Evolutionary conservation across 306 rosid genomes (phyloP).

Genomic region (Dryas octopetala): DNA sequence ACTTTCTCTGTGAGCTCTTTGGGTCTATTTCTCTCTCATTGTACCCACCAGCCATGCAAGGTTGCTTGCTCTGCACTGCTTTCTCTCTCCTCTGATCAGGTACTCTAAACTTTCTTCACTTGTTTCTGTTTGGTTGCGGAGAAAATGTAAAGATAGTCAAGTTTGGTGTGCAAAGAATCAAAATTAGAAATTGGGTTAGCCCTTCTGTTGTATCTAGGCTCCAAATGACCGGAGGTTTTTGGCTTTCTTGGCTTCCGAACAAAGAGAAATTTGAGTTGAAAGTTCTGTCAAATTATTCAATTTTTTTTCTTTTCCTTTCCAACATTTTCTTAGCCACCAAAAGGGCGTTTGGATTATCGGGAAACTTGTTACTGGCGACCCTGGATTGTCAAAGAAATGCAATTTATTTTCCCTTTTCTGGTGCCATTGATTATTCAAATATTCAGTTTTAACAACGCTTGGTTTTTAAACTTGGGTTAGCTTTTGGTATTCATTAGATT

Average conservation of each 20-base stretch:
- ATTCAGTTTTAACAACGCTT: neutral
- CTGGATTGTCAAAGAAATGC: conserved; percentile 24
- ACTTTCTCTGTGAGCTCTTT: conserved; percentile 46
- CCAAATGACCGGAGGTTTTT: conserved; percentile 19
- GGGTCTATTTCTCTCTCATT: conserved; percentile 21
- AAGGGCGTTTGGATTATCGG: conserved; percentile 17
- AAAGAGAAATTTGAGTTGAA: conserved; percentile 9
- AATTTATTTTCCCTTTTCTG: conserved; percentile 22
- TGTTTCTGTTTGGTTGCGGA: conserved; percentile 27
- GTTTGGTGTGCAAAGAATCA: conserved; percentile 35
- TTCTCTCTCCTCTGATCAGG: conserved; percentile 49
- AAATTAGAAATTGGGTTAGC: conserved; percentile 29
- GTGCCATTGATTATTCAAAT: conserved; percentile 10
- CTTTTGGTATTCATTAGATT: conserved; percentile 29
- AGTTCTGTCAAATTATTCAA: neutral
- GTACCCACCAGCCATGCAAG: conserved; percentile 42
- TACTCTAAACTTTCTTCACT: conserved; percentile 18
- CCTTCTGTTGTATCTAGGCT: conserved; percentile 24
- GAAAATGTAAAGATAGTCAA: neutral
- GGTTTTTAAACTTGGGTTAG: conserved; percentile 13
- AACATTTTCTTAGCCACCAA: conserved; percentile 15
- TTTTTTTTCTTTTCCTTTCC: conserved; percentile 6
- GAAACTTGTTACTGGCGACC: neutral
- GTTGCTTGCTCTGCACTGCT: conserved; percentile 48
- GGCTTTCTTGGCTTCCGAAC: conserved; percentile 27